Base-by-base conservation (phyloP, 1,139 yeast species). In the Yamadazyma triangularis region DNA sequence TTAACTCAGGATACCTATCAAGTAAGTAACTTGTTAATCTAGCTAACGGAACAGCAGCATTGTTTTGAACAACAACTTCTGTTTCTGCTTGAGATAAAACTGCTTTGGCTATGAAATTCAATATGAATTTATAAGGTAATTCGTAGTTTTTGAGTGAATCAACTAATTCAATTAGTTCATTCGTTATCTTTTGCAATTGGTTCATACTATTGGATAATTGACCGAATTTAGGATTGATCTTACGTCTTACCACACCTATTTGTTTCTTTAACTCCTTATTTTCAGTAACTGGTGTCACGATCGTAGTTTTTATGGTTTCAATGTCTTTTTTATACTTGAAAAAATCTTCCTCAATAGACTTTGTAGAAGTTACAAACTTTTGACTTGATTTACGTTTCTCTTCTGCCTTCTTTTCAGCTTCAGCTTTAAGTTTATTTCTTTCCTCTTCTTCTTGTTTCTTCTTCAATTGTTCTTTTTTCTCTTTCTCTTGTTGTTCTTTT, bases 81-180 rank as follows among this genome's bases (percentile, higher is more conserved):
- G 95, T 77, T 56, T 88, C 97, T 1, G 96, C 94, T 58, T 93
- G 98, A 24, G 84, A 78, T 1, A 91, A 85, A 2, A 88, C 60
- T 2, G 93, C 84, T 50, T 91, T 91, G 7, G 96, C 83, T 23
- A 83, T 72, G 47, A 81, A 83, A 50, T 91, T 91, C 23, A 88
- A 58, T 10, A 82, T 69, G 88, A 95, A 89, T 24, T 70, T 57
- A 47, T 64, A 81, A 0, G 79, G 82, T 11, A 81, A 50, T 1
- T 67, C 69, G 4, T 25, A 21, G 13, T 43, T 36, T 1, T 46
- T 33, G 0, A 83, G 71, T 18, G 70, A 64, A 4, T 52, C 54
- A 9, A 88, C 58, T 21, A 79, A 51, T 4, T 46, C 56, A 2
- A 62, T 48, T 4, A 91, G 61, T 29, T 79, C 88, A 3, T 47